Evolutionary conservation across 192 early-diverging fungal species (phyloP), one percentile per base, ranked within the genome.

Genomic region (Diversispora eburnea): DNA sequence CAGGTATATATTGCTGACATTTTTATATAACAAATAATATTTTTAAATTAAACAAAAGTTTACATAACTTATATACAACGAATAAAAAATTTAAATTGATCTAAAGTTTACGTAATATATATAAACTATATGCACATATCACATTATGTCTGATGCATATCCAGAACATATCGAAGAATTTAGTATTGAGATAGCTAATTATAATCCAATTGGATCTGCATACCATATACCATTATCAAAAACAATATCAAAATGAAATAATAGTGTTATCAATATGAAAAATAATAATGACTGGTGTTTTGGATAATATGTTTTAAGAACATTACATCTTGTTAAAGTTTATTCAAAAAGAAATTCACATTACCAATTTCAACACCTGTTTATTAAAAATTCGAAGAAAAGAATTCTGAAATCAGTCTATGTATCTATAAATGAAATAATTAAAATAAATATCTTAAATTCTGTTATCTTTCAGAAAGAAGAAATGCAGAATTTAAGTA

Each of bases 211-310:
- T 66, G n/a, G 20, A n/a, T 39, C 62, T 42, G n/a, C 41, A 8
- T 3, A 8, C 51, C 48, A 48, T 67, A 52, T 67, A 49, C 48
- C 66, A 51, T 51, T 67, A 22, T 48, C 66, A 4, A 48, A 67
- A 22, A 67, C 66, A 13, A 51, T 67, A 5, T 48, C 66, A 67
- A 67, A 67, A 49, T n/a, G 39, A 3, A 64, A 64, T 42, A 64
- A 64, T 64, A 22, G 62, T 42, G 39, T 64, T 46, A 64, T 64
- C 42, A 67, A 67, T 67, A 67, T 67, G 41, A 45, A 67, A 67
- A 67, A 67, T 51, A 51, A 67, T 52, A 19, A 67, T 67, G 51
- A 67, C 5, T 67, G 66, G 66, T 67, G 22, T 10, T 67, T 67
- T 49, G 46, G 47, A 67, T 67, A 33, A 47, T 20, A 20, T 49